Evolutionary conservation across 129 eudicot species (phyloP).

Genomic region (Flaveria robusta): DNA sequence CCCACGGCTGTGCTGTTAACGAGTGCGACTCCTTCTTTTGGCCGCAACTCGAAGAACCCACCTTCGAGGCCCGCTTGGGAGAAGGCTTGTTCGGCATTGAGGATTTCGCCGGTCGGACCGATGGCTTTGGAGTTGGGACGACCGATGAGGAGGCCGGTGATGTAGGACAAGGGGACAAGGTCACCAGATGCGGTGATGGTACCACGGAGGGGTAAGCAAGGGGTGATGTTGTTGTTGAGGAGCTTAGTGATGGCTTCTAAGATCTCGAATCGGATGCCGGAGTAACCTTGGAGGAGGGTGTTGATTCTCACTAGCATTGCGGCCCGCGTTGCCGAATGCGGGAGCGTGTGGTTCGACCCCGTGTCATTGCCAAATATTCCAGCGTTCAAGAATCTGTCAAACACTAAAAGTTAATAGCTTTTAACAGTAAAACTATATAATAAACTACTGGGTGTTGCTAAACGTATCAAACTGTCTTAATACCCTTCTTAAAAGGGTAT

Average conservation of each 20-base stretch:
- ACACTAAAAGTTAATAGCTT: too few species aligned
- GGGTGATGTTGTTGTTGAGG: conserved; percentile 39
- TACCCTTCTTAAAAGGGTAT: too few species aligned
- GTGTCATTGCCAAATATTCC: conserved; percentile 44
- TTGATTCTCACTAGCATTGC: conserved; percentile 51
- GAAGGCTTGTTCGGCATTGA: conserved; percentile 35
- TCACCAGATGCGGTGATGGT: conserved; percentile 49
- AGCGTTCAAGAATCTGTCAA: conserved; percentile 42
- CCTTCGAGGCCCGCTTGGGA: conserved; percentile 29
- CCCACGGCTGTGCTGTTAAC: not conserved
- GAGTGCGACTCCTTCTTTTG: not conserved
- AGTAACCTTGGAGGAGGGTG: conserved; percentile 20
- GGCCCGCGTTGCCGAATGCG: conserved; percentile 45
- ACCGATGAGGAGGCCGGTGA: conserved; percentile 32
- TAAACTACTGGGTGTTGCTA: too few species aligned
- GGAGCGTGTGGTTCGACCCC: conserved; percentile 38
- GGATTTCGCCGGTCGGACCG: conserved; percentile 33
- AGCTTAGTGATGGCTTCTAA: conserved; percentile 1
- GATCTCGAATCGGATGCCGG: conserved; percentile 16
- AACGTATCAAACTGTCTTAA: too few species aligned
- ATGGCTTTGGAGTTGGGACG: conserved; percentile 44
- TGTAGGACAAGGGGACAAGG: conserved; percentile 29
- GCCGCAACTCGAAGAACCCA: conserved; percentile 9
- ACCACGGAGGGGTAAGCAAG: conserved; percentile 41
- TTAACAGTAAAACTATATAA: too few species aligned